A percentile compares a stretch with the other conserved stretches of the same genome.
phyloP scores from a whole-genome alignment of 257 asterid genomes.

The Nicotiana obtusifolia region DNA sequence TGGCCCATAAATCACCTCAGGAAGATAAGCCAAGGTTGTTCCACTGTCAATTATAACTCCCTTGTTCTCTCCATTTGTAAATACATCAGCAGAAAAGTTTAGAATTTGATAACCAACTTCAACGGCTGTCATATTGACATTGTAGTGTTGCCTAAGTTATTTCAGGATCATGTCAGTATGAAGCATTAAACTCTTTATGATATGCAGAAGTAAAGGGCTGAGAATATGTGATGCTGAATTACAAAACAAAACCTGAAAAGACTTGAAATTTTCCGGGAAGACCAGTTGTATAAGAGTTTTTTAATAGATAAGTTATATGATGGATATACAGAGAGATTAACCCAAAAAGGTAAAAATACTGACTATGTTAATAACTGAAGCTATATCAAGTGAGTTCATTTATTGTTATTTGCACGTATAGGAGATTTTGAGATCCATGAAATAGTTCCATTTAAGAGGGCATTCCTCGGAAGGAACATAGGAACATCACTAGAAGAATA shows the following conservation, averaged over 20 bases:
- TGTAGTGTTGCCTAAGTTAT: constrained; percentile 83
- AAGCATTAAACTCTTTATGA: neutral
- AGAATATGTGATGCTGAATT: constrained; percentile 1
- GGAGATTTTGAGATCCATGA: neutral
- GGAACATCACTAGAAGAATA: neutral
- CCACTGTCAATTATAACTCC: constrained; percentile 98
- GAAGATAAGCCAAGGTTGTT: constrained; percentile 95
- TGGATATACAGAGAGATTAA: neutral
- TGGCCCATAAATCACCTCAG: constrained; percentile 67
- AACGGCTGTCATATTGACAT: constrained; percentile 91
- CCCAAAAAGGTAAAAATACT: neutral
- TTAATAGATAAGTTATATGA: neutral
- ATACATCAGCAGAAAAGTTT: constrained; percentile 57
- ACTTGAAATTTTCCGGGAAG: neutral
- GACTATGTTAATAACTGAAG: neutral
- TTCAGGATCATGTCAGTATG: constrained; percentile 6
- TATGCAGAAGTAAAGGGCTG: neutral
- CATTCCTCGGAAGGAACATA: neutral
- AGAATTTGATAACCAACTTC: constrained; percentile 68
- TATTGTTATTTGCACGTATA: neutral
- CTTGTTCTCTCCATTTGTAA: constrained; percentile 47
- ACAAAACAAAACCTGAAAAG: neutral
- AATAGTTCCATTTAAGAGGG: neutral
- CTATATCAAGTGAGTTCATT: neutral
- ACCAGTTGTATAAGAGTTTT: neutral